Base-by-base conservation (phyloP, 768 basidiomycete genomes). In the Auricularia sp. region DNA sequence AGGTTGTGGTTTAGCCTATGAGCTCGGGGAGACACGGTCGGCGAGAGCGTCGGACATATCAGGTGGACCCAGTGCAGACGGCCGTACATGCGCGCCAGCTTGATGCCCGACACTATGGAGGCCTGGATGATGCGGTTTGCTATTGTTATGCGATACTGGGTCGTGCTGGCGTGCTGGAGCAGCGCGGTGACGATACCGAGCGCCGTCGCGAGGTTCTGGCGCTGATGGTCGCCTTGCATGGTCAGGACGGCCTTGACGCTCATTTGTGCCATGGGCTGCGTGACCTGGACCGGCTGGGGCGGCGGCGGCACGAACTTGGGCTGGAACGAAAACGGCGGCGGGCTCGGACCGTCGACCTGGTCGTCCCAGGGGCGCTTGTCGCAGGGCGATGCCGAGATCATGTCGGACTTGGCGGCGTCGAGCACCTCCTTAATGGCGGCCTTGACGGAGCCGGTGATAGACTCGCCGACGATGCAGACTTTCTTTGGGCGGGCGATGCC, bases 181-280 rank as follows among this genome's bases (percentile, higher is more conserved):
- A 94, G 73, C 0, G 81, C 76, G 16, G 86, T 83, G 54, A 95
- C 76, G 39, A 87, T 79, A 2, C 82, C 77, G 2, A 88, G 73
- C 0, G 92, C 87, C 1, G 87, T 78, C 3, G 85, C 83, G n/a
- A 94, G 76, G 72, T 98, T 98, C 63, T 88, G 83, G 33, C 90
- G 79, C 70, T 98, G 96, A 73, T 99, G 94, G 1, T 78, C 77
- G 7, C 97, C 95, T 34, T 85, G 81, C 14, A 98, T 78, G 1
- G 87, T 84, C 8, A 97, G 78, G 7, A 75, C 72, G 0, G 84
- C 77, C 13, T 70, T 67, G n/a, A 90, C 69, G 5, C 79, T 75
- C 34, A 76, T 73, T 10, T 76, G 45, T 66, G 85, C 83, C 51
- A 76, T 77, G 2, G 79, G 68, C 65, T 85, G 73, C n/a, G 67